Conservation (phyloP, 345 rosid genomes). For the Jatropha curcas region DNA sequence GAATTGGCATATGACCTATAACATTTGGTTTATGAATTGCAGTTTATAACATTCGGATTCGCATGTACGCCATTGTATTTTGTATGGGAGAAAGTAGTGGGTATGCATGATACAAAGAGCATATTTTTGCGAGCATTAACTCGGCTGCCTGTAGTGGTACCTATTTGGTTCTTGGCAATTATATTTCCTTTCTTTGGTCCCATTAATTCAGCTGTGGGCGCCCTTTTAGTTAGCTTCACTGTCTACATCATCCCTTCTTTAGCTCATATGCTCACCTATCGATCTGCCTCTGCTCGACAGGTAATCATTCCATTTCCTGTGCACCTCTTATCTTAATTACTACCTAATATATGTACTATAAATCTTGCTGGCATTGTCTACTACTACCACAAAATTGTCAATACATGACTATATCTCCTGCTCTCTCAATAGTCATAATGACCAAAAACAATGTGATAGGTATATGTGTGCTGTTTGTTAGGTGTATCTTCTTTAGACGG, state of each 20-base stretch:
- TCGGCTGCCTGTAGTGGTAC: conserved; percentile 75
- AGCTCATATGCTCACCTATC: conserved; percentile 79
- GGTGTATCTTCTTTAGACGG: too few species aligned
- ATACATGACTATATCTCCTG: neutral
- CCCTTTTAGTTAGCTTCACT: conserved; percentile 83
- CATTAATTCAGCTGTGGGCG: conserved; percentile 83
- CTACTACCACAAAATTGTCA: conserved; percentile 5
- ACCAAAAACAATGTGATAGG: neutral
- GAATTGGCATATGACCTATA: neutral
- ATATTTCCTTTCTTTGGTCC: conserved; percentile 91
- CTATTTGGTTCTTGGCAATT: conserved; percentile 85
- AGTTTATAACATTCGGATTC: conserved; percentile 88
- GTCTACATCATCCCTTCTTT: conserved; percentile 83
- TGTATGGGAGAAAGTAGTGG: conserved; percentile 87
- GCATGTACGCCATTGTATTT: conserved; percentile 83
- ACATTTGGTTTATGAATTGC: conserved; percentile 17
- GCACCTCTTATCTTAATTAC: conserved; percentile 11
- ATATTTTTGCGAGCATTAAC: conserved; percentile 60
- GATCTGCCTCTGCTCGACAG: conserved; percentile 68
- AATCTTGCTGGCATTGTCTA: conserved; percentile 10
- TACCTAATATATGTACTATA: neutral
- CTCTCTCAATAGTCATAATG: neutral
- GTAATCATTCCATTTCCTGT: conserved; percentile 31
- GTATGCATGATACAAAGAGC: conserved; percentile 82
- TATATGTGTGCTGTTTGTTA: too few species aligned